Conservation (phyloP, 2,329 filamentous ascomycete genomes). For the Pseudonectria foliicola region DNA sequence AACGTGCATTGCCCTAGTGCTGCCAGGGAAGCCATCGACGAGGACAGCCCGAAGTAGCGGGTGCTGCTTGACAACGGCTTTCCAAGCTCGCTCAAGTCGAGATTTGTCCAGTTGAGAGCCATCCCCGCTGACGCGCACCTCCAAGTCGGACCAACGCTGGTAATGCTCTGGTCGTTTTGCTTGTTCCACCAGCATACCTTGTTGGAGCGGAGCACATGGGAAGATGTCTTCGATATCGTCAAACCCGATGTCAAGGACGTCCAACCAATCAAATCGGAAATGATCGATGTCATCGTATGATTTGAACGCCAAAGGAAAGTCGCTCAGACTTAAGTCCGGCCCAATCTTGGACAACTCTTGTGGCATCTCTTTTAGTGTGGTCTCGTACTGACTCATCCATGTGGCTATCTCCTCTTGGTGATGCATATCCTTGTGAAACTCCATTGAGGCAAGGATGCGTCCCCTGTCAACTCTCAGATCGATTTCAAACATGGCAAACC, state of each 20-base stretch:
- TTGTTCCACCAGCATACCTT: slow-evolving; percentile 1
- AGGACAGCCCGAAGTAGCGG: slow-evolving; percentile 6
- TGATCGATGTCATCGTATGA: slow-evolving; percentile 3
- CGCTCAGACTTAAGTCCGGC: slow-evolving; percentile 16
- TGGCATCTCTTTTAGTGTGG: slow-evolving; percentile 1
- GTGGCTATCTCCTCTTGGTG: neutral
- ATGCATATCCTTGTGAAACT: slow-evolving; percentile 1
- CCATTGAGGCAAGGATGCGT: neutral
- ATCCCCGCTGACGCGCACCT: no score
- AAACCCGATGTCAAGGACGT: neutral
- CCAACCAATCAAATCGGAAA: neutral
- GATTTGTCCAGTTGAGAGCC: neutral
- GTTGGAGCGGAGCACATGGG: neutral
- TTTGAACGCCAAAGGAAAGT: slow-evolving; percentile 17
- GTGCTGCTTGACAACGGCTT: slow-evolving; percentile 2
- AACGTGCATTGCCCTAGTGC: slow-evolving; percentile 5
- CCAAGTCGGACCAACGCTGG: no score
- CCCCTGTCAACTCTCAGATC: slow-evolving; percentile 3
- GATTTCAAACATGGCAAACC: slow-evolving; percentile 6
- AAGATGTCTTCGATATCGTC: slow-evolving; percentile 4
- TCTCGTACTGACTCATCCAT: slow-evolving; percentile 1
- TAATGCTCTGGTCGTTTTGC: neutral
- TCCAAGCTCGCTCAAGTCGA: slow-evolving; percentile 3
- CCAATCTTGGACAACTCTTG: neutral
- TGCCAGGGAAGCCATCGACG: slow-evolving; percentile 5